phyloP scores from a whole-genome alignment of 257 asterid species.

The Solanum pimpinellifolium region DNA sequence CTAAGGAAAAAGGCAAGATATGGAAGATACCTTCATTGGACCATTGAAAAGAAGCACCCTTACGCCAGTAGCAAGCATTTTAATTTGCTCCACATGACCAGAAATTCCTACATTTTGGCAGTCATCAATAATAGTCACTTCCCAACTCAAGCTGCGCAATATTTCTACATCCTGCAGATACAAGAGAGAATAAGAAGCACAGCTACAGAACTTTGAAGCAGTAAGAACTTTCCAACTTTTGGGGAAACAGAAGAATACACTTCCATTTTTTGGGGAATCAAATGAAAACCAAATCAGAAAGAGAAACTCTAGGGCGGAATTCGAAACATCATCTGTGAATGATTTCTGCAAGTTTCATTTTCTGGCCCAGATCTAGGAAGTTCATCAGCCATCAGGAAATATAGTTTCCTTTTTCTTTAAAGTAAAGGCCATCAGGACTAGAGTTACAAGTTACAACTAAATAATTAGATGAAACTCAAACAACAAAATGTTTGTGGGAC shows the following conservation, averaged over 20 bases:
- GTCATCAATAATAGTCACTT: constrained; percentile 48
- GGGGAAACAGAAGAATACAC: background rate
- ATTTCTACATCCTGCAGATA: constrained; percentile 44
- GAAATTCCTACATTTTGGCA: constrained; percentile 22
- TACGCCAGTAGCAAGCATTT: constrained; percentile 27
- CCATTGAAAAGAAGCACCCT: constrained; percentile 42
- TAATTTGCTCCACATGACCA: constrained; percentile 25
- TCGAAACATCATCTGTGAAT: background rate
- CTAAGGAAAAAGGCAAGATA: background rate
- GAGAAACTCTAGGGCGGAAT: background rate
- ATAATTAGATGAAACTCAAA: background rate
- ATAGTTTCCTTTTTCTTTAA: background rate
- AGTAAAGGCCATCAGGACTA: background rate
- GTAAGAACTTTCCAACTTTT: background rate
- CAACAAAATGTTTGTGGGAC: background rate
- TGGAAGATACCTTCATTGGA: constrained; percentile 34
- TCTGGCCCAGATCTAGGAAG: background rate
- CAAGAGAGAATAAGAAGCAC: background rate
- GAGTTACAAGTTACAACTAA: background rate
- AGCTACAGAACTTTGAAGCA: background rate
- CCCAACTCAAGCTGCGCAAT: constrained; percentile 38
- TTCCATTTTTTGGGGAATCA: background rate
- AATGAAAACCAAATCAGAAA: background rate
- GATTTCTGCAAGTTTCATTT: background rate
- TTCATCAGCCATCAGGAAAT: background rate